phyloP scores from a whole-genome alignment of 2,329 filamentous ascomycete species.

The Calonectria henricotiae region DNA sequence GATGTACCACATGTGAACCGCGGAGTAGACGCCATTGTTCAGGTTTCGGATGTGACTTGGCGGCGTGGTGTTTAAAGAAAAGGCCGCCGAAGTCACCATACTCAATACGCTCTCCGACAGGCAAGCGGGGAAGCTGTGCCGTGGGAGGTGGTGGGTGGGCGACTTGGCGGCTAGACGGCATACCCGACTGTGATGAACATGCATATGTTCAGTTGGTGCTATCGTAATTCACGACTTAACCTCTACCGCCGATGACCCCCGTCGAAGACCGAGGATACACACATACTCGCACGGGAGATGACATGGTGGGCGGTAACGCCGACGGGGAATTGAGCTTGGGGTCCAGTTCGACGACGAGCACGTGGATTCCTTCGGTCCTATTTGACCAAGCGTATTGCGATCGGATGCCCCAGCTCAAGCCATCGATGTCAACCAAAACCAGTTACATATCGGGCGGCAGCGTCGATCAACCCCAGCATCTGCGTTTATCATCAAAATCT shows the following conservation, averaged over 20 bases:
- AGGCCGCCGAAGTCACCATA: slow-evolving; percentile 2
- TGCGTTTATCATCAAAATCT: slow-evolving; percentile 12
- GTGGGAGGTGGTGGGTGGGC: slow-evolving; percentile 4
- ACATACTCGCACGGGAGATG: not conserved
- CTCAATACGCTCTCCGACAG: slow-evolving; percentile 25
- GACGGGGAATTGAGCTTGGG: slow-evolving; percentile 22
- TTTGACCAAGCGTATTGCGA: not conserved
- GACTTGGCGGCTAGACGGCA: slow-evolving; percentile 31
- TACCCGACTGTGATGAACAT: slow-evolving; percentile 17
- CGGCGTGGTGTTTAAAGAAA: slow-evolving; percentile 27
- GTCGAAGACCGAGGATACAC: not conserved
- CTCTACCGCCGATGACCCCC: not conserved
- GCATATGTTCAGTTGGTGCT: slow-evolving; percentile 16
- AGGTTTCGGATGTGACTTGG: slow-evolving; percentile 43
- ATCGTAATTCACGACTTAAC: slow-evolving; percentile 3
- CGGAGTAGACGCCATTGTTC: slow-evolving; percentile 40
- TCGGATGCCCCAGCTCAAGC: not conserved
- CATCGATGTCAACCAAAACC: not conserved
- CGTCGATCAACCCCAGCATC: slow-evolving; percentile 10
- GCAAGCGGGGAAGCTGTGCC: slow-evolving; percentile 30
- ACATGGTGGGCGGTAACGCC: slow-evolving; percentile 27
- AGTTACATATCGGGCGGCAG: slow-evolving; percentile 4
- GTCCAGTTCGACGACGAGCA: slow-evolving; percentile 10
- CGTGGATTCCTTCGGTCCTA: slow-evolving; percentile 11
- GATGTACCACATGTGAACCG: slow-evolving; percentile 32